Evolutionary conservation across 2,329 filamentous ascomycete genomes (phyloP), one percentile per base, ranked within the genome.

Genomic region (Aspergillus novofumigatus): DNA sequence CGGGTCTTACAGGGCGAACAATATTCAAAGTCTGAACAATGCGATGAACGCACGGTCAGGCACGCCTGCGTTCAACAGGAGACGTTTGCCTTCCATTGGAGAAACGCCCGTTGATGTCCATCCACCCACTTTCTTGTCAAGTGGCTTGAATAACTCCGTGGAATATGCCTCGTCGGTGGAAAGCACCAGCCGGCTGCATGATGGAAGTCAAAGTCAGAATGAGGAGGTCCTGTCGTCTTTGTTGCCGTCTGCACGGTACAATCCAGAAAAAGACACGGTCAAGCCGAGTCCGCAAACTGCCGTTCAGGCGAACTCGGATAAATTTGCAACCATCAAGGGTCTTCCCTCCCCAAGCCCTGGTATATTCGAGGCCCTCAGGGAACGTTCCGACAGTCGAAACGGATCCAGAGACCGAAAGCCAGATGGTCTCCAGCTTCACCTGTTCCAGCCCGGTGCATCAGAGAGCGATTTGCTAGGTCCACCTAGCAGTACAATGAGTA

Each of bases 331-430:
- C 47, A 78, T 78, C 2, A 78, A 80, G 28, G 80, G 84, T 14
- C 81, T 90, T 7, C 89, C 90, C 0, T 91, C 91, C 17, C 90
- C 83, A 35, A 84, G 81, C 8, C 84, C 82, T 23, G 88, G 84
- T 51, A 83, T 83, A 54, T 86, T 90, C 58, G 81, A 83, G 1
- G 78, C 79, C 9, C 72, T 87, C 51, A 85, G 88, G 74, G 83
- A 87, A 54, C 78, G 85, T 49, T 80, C 81, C 6, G 78, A 83
- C 21, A 78, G 78, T 45, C 83, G 81, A 21, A 73, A 72, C 51
- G 73, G 87, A 11, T 91, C 91, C 7, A 85, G 89, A 17, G 89
- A 89, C 65, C 85, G 91, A 23, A 96, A 93, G 60, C 91, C 91
- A 1, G 83, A 86, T 53, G 89, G 89, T 20, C 78, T 97, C 25